Percentiles rank a stretch among this genome's conserved stretches.
Conservation (phyloP, 306 rosid species). For the Arachis stenosperma region DNA sequence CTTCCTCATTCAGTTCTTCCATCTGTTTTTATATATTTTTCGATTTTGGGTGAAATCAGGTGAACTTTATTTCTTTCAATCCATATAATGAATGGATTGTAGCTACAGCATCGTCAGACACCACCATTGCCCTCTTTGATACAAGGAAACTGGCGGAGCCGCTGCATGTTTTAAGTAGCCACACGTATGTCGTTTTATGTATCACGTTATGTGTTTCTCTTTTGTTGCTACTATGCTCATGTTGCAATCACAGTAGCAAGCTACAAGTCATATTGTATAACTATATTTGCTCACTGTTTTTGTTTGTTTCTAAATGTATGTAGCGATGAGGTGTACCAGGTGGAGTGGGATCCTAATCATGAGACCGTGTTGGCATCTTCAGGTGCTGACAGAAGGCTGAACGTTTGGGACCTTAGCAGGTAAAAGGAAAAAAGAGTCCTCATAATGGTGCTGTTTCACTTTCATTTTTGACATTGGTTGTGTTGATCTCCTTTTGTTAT, state of each 20-base stretch:
- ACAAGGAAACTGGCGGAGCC: constrained; percentile 70
- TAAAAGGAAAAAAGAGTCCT: constrained; percentile 23
- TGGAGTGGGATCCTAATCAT: constrained; percentile 98
- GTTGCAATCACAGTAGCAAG: neutral
- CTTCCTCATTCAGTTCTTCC: constrained; percentile 6
- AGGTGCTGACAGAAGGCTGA: constrained; percentile 83
- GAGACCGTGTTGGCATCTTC: constrained; percentile 88
- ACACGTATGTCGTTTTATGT: constrained; percentile 58
- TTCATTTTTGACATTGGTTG: neutral
- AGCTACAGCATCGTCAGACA: constrained; percentile 97
- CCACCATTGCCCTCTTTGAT: constrained; percentile 78
- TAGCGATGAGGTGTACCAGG: constrained; percentile 96
- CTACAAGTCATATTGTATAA: neutral
- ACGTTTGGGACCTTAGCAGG: constrained; percentile 98
- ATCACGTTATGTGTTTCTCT: neutral
- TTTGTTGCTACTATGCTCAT: neutral
- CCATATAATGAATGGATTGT: constrained; percentile 83
- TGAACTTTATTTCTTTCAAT: constrained; percentile 86
- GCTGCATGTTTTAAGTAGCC: constrained; percentile 76
- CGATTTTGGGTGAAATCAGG: constrained; percentile 43
- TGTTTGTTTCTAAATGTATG: constrained; percentile 19
- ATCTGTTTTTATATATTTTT: constrained; percentile 31
- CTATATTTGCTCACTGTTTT: neutral
- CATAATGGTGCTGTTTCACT: constrained; percentile 1
- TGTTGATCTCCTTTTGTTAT: neutral